Conservation (phyloP, 352 stramenopile genomes). For the Globisporangium canariense region DNA sequence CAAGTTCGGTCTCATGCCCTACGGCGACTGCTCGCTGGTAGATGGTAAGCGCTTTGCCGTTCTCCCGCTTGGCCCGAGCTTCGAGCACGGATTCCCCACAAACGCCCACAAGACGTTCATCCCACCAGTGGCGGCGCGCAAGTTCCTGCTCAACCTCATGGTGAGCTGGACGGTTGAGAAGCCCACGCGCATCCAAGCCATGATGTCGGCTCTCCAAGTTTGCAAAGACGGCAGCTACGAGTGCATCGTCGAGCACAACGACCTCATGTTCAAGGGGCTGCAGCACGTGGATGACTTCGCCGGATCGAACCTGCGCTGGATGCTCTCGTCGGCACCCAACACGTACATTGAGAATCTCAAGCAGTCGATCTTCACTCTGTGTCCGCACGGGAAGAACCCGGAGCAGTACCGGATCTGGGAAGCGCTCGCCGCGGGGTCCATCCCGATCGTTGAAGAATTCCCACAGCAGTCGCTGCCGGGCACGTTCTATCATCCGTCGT, state of each 20-base stretch:
- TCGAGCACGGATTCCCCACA: slow-evolving; percentile 57
- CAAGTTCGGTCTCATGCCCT: slow-evolving; percentile 56
- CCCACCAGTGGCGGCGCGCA: slow-evolving; percentile 17
- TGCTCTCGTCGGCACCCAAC: slow-evolving; percentile 42
- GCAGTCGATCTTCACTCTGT: slow-evolving; percentile 59
- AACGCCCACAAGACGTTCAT: slow-evolving; percentile 39
- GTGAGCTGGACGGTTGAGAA: slow-evolving; percentile 68
- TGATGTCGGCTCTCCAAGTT: slow-evolving; percentile 44
- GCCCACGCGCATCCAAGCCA: slow-evolving; percentile 54
- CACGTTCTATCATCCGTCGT: slow-evolving; percentile 56
- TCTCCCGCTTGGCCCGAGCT: slow-evolving; percentile 50
- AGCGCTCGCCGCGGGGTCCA: slow-evolving; percentile 53
- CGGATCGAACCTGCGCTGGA: slow-evolving; percentile 44
- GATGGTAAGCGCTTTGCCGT: slow-evolving; percentile 46
- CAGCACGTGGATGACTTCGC: slow-evolving; percentile 44
- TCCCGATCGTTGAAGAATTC: slow-evolving; percentile 64
- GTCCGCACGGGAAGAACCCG: slow-evolving; percentile 58
- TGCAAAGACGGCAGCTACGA: slow-evolving; percentile 22
- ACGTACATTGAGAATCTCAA: slow-evolving; percentile 54
- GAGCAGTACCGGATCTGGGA: slow-evolving; percentile 74
- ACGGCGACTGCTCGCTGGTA: slow-evolving; percentile 58
- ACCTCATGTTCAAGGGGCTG: slow-evolving; percentile 54
- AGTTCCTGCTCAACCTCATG: slow-evolving; percentile 58
- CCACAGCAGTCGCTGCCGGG: slow-evolving; percentile 31
- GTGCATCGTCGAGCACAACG: slow-evolving; percentile 59